Conservation (phyloP, 1,139 yeast species). For the Pneumocystis oryctolagi region DNA sequence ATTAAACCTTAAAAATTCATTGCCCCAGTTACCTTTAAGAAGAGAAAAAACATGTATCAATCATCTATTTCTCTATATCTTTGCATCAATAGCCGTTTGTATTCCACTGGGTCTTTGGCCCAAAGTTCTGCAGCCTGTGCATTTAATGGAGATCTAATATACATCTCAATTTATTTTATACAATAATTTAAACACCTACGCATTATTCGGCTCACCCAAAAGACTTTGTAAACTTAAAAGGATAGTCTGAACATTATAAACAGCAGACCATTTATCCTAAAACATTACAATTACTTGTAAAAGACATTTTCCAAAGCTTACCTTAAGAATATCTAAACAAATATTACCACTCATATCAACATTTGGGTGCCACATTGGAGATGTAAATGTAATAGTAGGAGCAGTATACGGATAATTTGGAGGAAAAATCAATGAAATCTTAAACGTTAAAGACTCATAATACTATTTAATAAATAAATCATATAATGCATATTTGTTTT, state of each 20-base stretch:
- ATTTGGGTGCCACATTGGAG: constrained; percentile 63
- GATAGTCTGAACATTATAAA: constrained; percentile 47
- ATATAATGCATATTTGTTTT: constrained; percentile 4
- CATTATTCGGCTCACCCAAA: constrained; percentile 41
- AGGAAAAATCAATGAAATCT: constrained; percentile 41
- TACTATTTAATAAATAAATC: constrained; percentile 20
- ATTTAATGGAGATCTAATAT: constrained; percentile 34
- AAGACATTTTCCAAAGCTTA: constrained; percentile 4
- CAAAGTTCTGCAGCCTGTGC: constrained; percentile 24
- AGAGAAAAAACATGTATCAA: background rate
- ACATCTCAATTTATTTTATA: background rate
- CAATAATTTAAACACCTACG: constrained; percentile 8
- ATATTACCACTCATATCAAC: constrained; percentile 52
- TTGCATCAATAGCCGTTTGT: constrained; percentile 31
- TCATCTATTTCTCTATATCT: constrained; percentile 32
- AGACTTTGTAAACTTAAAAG: constrained; percentile 44
- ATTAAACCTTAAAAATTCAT: background rate
- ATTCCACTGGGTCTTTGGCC: constrained; percentile 28
- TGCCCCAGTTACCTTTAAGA: background rate
- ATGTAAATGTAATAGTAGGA: constrained; percentile 43
- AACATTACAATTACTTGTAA: constrained; percentile 24
- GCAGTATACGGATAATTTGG: constrained; percentile 48
- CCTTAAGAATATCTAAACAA: constrained; percentile 36
- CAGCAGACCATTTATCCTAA: constrained; percentile 58
- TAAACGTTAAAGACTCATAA: constrained; percentile 42